Evolutionary conservation across 371 early-diverging fungal genomes (phyloP).

Genomic region (Zopfochytrium polystomum): DNA sequence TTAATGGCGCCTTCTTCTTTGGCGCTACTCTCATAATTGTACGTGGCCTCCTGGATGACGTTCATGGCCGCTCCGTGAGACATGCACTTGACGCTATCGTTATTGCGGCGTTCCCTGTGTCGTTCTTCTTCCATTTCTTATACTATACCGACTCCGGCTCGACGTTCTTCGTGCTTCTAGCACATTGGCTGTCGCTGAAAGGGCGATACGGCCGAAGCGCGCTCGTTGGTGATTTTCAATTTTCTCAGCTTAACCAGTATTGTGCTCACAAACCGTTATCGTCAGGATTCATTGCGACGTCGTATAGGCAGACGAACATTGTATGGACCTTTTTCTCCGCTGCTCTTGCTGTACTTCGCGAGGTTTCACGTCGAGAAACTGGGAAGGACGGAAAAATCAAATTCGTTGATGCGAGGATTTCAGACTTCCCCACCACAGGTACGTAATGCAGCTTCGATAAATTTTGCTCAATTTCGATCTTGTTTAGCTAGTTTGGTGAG

Average conservation of each 20-base stretch:
- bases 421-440: no score
- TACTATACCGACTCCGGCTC: conserved; percentile 93
- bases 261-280: conserved; percentile 18
- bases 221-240: conserved; percentile 5
- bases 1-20: conserved; percentile 27
- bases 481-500: no score
- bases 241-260: conserved; percentile 1
- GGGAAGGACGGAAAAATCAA: neutral
- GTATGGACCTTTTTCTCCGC: conserved; percentile 71
- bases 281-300: conserved; percentile 59
- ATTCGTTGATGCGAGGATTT: conserved; percentile 8
- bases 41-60: neutral
- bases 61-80: conserved; percentile 7
- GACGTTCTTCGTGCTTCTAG: conserved; percentile 69
- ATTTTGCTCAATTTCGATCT: neutral
- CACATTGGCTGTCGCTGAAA: conserved; percentile 59
- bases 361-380: neutral
- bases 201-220: conserved; percentile 17
- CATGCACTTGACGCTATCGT: conserved; percentile 47
- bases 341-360: conserved; percentile 16
- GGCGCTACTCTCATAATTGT: conserved; percentile 22
- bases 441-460: no score
- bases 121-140: conserved; percentile 77
- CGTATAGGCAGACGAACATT: conserved; percentile 90
- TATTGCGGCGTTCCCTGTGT: conserved; percentile 71